Percentiles rank a stretch among this genome's conserved stretches.
Conservation (phyloP, 2,329 filamentous ascomycete species). For the Fusarium concolor region DNA sequence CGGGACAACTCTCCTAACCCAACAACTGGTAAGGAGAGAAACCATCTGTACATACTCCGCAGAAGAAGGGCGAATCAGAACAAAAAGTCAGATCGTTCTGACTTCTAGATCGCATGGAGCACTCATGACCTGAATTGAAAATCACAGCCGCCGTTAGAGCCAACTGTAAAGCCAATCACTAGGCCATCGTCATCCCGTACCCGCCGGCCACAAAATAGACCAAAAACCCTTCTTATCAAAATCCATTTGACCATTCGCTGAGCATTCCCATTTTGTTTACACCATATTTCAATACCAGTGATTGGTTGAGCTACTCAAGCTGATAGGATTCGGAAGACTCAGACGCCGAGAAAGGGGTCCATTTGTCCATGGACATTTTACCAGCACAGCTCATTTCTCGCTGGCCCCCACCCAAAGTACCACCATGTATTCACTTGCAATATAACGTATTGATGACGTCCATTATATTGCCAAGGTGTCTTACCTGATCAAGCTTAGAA, state of each 20-base stretch:
- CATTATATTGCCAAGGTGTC: slow-evolving; percentile 5
- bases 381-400: slow-evolving; percentile 41
- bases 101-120: slow-evolving; percentile 2
- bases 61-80: background rate
- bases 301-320: background rate
- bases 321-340: slow-evolving; percentile 10
- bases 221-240: background rate
- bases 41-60: background rate
- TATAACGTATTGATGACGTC: slow-evolving; percentile 27
- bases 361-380: slow-evolving; percentile 15
- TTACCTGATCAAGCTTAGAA: slow-evolving; percentile 38
- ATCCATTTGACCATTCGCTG: background rate
- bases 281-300: background rate
- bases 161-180: slow-evolving; percentile 32
- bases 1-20: slow-evolving; percentile 12
- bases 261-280: slow-evolving; percentile 5
- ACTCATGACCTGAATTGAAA: background rate
- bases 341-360: slow-evolving; percentile 22
- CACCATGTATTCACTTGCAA: slow-evolving; percentile 2
- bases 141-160: slow-evolving; percentile 26
- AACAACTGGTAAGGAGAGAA: slow-evolving; percentile 6
- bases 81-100: background rate
- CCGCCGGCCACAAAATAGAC: slow-evolving; percentile 19
- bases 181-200: slow-evolving; percentile 24
- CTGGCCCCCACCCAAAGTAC: slow-evolving; percentile 29